Conservation (phyloP, 2,329 filamentous ascomycete genomes). For the Elsinoe arachidis region DNA sequence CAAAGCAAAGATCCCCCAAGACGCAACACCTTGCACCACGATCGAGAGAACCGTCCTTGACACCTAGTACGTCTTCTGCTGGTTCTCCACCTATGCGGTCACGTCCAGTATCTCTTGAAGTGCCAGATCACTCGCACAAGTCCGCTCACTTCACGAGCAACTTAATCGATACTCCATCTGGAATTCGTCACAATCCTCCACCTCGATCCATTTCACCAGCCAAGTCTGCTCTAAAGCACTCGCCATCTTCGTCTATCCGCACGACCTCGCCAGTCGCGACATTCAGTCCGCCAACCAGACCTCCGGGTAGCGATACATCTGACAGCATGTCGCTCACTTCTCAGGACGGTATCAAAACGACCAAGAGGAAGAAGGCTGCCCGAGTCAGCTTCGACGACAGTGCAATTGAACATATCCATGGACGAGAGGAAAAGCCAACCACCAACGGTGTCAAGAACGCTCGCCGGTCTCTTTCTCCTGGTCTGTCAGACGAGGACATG, state of each 20-base stretch:
- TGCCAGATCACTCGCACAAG: conserved; percentile 44
- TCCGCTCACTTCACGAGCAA: conserved; percentile 58
- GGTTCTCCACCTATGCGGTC: neutral
- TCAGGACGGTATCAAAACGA: conserved; percentile 26
- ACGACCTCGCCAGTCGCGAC: conserved; percentile 37
- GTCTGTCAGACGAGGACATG: conserved; percentile 43
- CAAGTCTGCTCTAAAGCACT: conserved; percentile 67
- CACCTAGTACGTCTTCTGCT: neutral
- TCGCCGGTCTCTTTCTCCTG: conserved; percentile 20
- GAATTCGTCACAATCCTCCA: conserved; percentile 59
- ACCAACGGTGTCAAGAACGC: conserved; percentile 10
- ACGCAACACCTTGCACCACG: neutral
- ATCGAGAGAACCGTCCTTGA: neutral
- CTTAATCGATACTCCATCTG: conserved; percentile 43
- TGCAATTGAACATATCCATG: conserved; percentile 43
- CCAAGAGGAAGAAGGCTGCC: conserved; percentile 53
- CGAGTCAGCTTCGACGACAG: conserved; percentile 73
- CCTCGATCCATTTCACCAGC: conserved; percentile 63
- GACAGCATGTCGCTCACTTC: conserved; percentile 43
- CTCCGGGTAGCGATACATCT: conserved; percentile 46
- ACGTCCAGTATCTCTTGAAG: conserved; percentile 27
- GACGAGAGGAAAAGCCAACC: conserved; percentile 16
- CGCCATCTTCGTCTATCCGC: conserved; percentile 44
- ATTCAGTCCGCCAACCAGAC: conserved; percentile 41
- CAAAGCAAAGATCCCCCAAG: neutral